These are phyloP conservation scores for Lasiodiplodia theobromae DNA, from an alignment of 2,329 filamentous ascomycete genomes.

Conservation along the genomic window DNA sequence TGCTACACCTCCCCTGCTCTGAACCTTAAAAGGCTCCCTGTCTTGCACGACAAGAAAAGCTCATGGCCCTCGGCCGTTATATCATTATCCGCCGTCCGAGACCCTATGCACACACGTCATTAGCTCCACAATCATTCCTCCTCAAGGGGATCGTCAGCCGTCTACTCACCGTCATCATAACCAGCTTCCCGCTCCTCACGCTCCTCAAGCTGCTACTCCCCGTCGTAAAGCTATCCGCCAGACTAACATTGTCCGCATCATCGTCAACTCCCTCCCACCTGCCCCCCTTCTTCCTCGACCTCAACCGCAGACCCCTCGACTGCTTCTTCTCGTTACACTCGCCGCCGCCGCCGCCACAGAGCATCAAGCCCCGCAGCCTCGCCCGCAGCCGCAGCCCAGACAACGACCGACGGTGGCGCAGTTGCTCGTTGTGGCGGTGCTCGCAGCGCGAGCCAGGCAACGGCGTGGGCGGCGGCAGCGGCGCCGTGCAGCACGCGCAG, in stretches of 20 bases:
- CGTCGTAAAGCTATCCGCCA: slow-evolving; percentile 8
- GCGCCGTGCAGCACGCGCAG: not conserved
- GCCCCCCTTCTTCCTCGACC: not conserved
- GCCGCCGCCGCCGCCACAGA: not conserved
- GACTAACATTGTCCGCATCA: not conserved
- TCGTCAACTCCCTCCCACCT: not conserved
- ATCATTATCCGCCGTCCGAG: not conserved
- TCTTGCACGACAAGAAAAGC: not conserved
- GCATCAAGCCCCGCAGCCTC: not conserved
- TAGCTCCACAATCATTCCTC: not conserved
- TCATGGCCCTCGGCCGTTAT: not conserved
- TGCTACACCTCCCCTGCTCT: not conserved
- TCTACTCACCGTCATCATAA: not conserved
- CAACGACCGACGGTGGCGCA: not conserved
- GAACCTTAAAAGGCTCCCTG: not conserved
- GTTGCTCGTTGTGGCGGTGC: too few species aligned
- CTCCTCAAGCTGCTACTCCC: not conserved
- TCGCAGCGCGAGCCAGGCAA: not conserved
- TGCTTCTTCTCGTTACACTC: not conserved
- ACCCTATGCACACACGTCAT: not conserved
- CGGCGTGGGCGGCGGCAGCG: not conserved
- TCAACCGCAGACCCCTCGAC: not conserved
- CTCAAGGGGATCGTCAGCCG: too few species aligned
- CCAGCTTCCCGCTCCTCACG: not conserved
- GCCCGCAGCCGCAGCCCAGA: slow-evolving; percentile 6